phyloP scores from a whole-genome alignment of 768 basidiomycete genomes.

The Psilocybe subaeruginosa region DNA sequence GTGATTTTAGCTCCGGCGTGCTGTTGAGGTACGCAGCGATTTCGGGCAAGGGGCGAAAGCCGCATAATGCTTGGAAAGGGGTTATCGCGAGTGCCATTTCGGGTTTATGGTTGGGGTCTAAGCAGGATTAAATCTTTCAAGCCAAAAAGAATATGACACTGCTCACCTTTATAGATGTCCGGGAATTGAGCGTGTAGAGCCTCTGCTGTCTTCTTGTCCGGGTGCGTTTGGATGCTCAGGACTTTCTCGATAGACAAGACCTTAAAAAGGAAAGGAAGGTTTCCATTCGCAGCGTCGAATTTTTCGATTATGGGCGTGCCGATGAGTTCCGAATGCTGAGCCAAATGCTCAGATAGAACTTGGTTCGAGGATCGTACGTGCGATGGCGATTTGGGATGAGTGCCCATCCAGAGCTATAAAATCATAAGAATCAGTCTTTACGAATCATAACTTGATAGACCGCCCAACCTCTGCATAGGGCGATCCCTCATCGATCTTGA shows the following conservation, averaged over 20 bases:
- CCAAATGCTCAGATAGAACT: conserved; percentile 62
- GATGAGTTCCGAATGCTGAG: conserved; percentile 68
- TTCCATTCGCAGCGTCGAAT: conserved; percentile 60
- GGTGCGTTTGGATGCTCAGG: conserved; percentile 90
- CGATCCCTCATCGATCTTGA: conserved; percentile 65
- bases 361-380: conserved; percentile 36
- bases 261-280: conserved; percentile 92
- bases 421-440: conserved; percentile 9
- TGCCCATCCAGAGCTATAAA: conserved; percentile 96
- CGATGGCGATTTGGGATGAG: conserved; percentile 74
- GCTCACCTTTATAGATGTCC: conserved; percentile 86
- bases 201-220: conserved; percentile 83
- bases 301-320: conserved; percentile 56
- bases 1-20: conserved; percentile 76
- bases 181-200: conserved; percentile 68
- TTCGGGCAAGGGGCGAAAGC: conserved; percentile 80
- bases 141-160: not conserved
- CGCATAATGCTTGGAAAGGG: conserved; percentile 87
- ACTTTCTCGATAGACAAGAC: conserved; percentile 89
- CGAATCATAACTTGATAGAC: not conserved
- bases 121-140: not conserved
- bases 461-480: conserved; percentile 92
- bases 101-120: conserved; percentile 96
- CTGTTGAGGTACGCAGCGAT: conserved; percentile 68
- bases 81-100: conserved; percentile 99